Base-by-base conservation (phyloP, 1,139 yeast species). In the Oligophagozyma castellii region DNA sequence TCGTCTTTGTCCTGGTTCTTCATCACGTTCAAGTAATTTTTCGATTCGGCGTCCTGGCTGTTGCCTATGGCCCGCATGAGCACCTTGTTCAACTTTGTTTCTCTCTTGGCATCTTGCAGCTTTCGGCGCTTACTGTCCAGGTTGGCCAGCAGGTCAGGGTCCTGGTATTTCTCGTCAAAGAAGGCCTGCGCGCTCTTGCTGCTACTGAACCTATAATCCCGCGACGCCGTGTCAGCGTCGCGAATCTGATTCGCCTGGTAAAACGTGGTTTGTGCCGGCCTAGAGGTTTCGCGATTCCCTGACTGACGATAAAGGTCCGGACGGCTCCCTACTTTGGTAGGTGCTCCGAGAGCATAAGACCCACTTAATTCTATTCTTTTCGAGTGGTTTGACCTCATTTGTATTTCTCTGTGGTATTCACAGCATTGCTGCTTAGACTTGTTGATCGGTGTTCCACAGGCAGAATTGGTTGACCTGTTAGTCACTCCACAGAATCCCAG, bases 351-450 rank as follows among this genome's bases (percentile, higher is more conserved):
- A 42, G 70, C 61, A 15, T 66, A 65, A 29, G 70, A 63, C 3
- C 81, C 75, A 41, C 73, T 78, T 31, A 84, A 60, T 51, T 83
- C 95, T 64, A 80, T 70, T 40, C 95, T 59, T 34, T 69, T 62
- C 6, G 72, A 60, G 19, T 70, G 66, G 1, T 70, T 59, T 19
- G 61, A 63, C 29, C 68, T 64, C 32, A 73, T 60, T 24, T 70
- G 64, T 29, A 63, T 44, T 37, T 81, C 86, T 19, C 67, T 58
- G 46, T 86, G 96, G 43, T 59, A 80, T 20, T 70, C 73, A 52
- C 96, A 86, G 34, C 70, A 63, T 11, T 65, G 65, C 2, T 68
- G 58, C 27, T 59, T 60, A 8, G 63, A 53, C 19, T 51, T 54
- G 45, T 83, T 71, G 6, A 83, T 66, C 31, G 79, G 73, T 10